Conservation (phyloP, 2,329 filamentous ascomycete species). For the Trichoderma semiorbis region DNA sequence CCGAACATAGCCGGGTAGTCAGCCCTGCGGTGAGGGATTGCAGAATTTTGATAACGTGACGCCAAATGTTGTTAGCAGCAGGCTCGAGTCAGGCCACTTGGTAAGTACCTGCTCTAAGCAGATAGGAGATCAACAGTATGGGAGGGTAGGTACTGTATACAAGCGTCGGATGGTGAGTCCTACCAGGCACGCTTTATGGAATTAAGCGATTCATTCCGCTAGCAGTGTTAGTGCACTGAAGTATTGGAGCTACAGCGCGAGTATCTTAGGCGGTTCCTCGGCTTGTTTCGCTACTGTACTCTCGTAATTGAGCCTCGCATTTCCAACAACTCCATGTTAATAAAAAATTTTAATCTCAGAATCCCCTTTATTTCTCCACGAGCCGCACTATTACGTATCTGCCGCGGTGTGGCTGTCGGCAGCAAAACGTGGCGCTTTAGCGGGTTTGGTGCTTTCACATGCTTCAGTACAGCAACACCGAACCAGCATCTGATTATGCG, state of each 20-base stretch:
- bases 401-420: conserved; percentile 6
- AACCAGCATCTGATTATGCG: neutral
- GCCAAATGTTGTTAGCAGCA: neutral
- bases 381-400: conserved; percentile 14
- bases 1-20: conserved; percentile 5
- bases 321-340: neutral
- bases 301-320: neutral
- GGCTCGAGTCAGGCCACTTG: conserved; percentile 2
- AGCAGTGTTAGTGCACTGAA: neutral
- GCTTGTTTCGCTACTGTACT: neutral
- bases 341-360: neutral
- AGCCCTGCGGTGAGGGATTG: neutral
- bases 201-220: neutral
- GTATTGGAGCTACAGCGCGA: neutral
- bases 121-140: neutral
- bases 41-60: conserved; percentile 1
- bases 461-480: neutral
- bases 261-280: neutral
- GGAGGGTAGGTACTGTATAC: neutral
- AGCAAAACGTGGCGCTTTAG: neutral
- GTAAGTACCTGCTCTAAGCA: neutral
- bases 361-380: neutral
- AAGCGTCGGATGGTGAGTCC: neutral
- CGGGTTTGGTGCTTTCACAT: conserved; percentile 1
- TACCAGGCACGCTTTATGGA: neutral